These are phyloP conservation scores for Candida corydali DNA, from an alignment of 805 yeast species.

Conservation along the genomic window DNA sequence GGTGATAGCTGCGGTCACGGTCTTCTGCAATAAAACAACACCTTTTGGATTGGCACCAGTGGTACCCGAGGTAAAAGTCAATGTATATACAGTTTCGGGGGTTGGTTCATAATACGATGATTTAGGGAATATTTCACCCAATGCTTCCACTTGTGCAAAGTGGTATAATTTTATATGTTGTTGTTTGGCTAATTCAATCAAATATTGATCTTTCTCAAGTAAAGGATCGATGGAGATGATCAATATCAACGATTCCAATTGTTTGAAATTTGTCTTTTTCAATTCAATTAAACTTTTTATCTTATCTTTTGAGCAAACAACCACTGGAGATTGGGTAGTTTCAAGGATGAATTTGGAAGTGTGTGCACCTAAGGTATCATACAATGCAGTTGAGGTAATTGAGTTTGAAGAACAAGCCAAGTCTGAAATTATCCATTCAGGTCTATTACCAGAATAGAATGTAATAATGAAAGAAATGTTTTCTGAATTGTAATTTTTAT, in stretches of 20 bases:
- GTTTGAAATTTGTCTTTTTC: slow-evolving; percentile 20
- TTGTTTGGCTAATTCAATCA: slow-evolving; percentile 17
- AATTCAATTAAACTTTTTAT: slow-evolving; percentile 22
- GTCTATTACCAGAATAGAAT: slow-evolving; percentile 52
- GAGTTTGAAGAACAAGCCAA: slow-evolving; percentile 58
- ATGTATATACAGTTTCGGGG: slow-evolving; percentile 49
- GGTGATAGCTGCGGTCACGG: slow-evolving; percentile 44
- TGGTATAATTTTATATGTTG: slow-evolving; percentile 21
- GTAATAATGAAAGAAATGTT: slow-evolving; percentile 45
- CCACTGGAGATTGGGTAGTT: slow-evolving; percentile 57
- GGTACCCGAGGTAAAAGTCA: slow-evolving; percentile 73
- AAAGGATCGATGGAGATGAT: slow-evolving; percentile 37
- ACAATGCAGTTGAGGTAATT: slow-evolving; percentile 24
- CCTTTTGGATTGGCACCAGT: slow-evolving; percentile 71
- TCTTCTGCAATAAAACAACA: slow-evolving; percentile 51
- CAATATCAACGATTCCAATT: slow-evolving; percentile 25
- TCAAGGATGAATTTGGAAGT: slow-evolving; percentile 61
- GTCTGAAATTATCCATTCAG: slow-evolving; percentile 75
- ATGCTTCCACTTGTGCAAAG: slow-evolving; percentile 27
- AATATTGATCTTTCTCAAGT: slow-evolving; percentile 25
- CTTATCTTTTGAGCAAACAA: slow-evolving; percentile 32
- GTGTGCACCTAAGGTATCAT: slow-evolving; percentile 43
- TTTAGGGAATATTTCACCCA: slow-evolving; percentile 27
- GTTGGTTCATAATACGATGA: slow-evolving; percentile 39
- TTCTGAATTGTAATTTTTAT: slow-evolving; percentile 23